Base-by-base conservation (phyloP, 169 alveolate species). In the Cryptosporidium muris region DNA sequence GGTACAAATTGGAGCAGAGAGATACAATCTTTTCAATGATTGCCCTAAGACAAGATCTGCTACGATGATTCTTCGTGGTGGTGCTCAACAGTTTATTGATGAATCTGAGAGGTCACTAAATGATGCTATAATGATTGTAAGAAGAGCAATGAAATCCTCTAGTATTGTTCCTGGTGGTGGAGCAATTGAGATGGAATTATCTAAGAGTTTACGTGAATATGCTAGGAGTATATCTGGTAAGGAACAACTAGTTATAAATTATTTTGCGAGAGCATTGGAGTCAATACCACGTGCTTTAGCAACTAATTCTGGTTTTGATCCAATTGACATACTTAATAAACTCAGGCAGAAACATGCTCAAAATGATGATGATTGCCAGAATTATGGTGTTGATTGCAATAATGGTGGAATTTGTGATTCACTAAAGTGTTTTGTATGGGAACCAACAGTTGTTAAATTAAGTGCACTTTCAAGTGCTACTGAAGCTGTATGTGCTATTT, bases 131-230 rank as follows among this genome's bases (percentile, higher is more conserved):
- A 95, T 95, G 98, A 92, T 97, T 14, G 99, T 96, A 12, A 90
- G 98, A 64, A 91, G 99, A 90, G 96, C 99, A 51, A 90, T 95
- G 12, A 94, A 95, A 81, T 92, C 97, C 43, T 82, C 94, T 38
- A 90, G 91, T 51, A 94, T 97, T 25, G 98, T 97, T 56, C 98
- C 98, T 4, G 99, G 99, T 37, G 99, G 99, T 9, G 99, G 99
- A 1, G 98, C 99, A 8, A 94, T 96, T 11, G 99, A 97, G 89
- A 92, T 94, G 63, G 85, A 88, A 1, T 51, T 88, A 88, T 54
- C 65, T 11, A 67, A 80, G 60, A 49, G 54, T 67, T 60, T 95
- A 12, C 91, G 98, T 80, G 95, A 94, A 37, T 67, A 67, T 48
- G 88, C 95, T 45, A 90, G 97, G 82, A 80, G 94, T 1, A 92